Base-by-base conservation (phyloP, 345 rosid genomes). In the Chamaenerion angustifolium region DNA sequence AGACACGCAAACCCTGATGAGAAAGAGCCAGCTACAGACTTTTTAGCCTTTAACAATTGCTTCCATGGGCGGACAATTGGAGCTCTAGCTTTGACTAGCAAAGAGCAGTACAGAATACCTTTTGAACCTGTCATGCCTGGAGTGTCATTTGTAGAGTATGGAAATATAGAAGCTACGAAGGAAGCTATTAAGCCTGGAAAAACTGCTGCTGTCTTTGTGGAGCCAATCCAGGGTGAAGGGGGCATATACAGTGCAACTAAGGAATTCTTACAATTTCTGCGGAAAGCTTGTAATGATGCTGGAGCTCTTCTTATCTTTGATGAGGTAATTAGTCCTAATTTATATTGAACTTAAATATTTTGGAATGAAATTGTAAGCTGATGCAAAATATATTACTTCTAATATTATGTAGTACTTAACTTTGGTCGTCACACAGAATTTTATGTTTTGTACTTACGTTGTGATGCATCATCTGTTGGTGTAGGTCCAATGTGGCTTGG, bases 41-140 rank as follows among this genome's bases (percentile, higher is more conserved):
- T 92, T 61, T 61, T 92, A n/a, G 67, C 96, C 0, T 92, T 83
- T 21, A 63, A 76, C 0, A 87, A 84, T 54, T 64, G 93, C 57
- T 92, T 92, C 74, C 98, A 92, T 63, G 98, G 98, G 19, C 77
- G 98, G 76, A 84, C 98, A 48, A 72, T 92, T 58, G 96, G 98
- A 15, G 79, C 96, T 19, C 80, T 92, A 40, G 95, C 98, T 62
- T 59, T 92, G 67, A 92, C 98, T 18, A 92, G 96, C 73, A 92
- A 92, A 74, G 85, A 75, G 55, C 69, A 83, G 15, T 92, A 92
- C 37, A 67, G 96, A 62, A 68, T 69, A 16, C 98, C 98, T 54
- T 84, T 87, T 50, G 87, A 92, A 57, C 98, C 98, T 40, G 82
- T 92, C 58, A 87, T 92, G 98, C 93, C 98, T n/a, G 98, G 96